Conservation (phyloP, 108 stramenopile genomes). For the Schizochytrium sp. region DNA sequence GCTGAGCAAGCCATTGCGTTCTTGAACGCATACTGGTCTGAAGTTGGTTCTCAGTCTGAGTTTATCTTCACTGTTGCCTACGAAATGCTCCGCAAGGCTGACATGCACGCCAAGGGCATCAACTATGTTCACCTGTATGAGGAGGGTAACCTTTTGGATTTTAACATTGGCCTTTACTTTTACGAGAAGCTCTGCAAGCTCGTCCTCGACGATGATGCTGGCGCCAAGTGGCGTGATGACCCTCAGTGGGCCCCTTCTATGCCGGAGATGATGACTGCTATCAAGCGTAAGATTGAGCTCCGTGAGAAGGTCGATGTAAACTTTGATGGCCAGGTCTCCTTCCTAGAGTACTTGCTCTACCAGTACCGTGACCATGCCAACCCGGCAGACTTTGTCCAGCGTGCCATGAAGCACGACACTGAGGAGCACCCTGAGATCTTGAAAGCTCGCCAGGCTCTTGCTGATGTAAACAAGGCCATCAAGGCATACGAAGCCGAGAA, state of each 20-base stretch:
- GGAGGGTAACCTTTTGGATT: constrained; percentile 61
- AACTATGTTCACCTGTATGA: constrained; percentile 62
- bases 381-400: constrained; percentile 47
- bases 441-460: constrained; percentile 53
- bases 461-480: constrained; percentile 55
- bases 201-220: constrained; percentile 58
- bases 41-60: constrained; percentile 45
- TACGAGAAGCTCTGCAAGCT: constrained; percentile 64
- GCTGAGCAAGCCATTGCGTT: constrained; percentile 50
- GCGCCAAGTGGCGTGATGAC: constrained; percentile 62
- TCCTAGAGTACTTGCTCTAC: constrained; percentile 61
- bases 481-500: constrained; percentile 61
- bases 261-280: constrained; percentile 60
- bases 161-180: constrained; percentile 64
- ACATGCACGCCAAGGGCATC: constrained; percentile 63
- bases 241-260: constrained; percentile 23
- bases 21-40: constrained; percentile 58
- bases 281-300: constrained; percentile 61
- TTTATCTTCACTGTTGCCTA: constrained; percentile 58
- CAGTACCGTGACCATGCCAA: constrained; percentile 23
- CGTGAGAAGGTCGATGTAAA: constrained; percentile 62
- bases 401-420: constrained; percentile 39
- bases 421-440: constrained; percentile 57
- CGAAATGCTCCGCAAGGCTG: background rate
- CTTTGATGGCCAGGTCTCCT: constrained; percentile 61